Conservation (phyloP, 2,329 filamentous ascomycete species). For the Xylaria sp. region DNA sequence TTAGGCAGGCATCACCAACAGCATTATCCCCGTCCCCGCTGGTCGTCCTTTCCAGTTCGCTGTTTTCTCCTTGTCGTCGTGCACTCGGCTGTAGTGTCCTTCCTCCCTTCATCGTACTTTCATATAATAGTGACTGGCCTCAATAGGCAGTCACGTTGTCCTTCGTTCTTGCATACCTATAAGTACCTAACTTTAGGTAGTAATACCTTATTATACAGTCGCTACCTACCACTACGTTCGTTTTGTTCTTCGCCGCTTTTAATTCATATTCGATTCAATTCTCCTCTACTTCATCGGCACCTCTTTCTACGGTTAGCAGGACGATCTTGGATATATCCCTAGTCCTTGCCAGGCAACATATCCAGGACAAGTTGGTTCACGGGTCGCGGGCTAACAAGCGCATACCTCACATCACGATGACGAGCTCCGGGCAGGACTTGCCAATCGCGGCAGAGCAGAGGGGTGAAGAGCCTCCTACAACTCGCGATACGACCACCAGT, state of each 20-base stretch:
- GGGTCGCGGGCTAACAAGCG: background rate
- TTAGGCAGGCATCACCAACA: background rate
- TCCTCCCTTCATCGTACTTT: background rate
- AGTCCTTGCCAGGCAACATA: background rate
- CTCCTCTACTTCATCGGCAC: background rate
- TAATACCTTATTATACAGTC: no score
- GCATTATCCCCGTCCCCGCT: background rate
- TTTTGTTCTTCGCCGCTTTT: conserved; percentile 8
- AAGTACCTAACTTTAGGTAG: no score
- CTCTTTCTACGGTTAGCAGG: background rate
- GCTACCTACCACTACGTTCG: conserved; percentile 16
- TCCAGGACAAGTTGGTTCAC: background rate
- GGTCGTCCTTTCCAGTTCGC: conserved; percentile 1
- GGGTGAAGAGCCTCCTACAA: conserved; percentile 22
- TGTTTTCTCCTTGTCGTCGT: conserved; percentile 8
- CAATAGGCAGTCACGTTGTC: conserved; percentile 26
- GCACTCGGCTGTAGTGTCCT: conserved; percentile 3
- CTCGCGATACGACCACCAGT: conserved; percentile 10
- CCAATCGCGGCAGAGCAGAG: conserved; percentile 13
- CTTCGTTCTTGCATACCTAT: conserved; percentile 28
- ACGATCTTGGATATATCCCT: background rate
- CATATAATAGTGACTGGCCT: conserved; percentile 17
- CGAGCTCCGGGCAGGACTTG: conserved; percentile 11
- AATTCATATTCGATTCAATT: no score
- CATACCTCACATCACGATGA: conserved; percentile 21